A percentile compares a stretch with the other conserved stretches of the same genome.
Evolutionary conservation across 2,329 filamentous ascomycete species (phyloP).

Genomic region (Ophiocordyceps robertsii): DNA sequence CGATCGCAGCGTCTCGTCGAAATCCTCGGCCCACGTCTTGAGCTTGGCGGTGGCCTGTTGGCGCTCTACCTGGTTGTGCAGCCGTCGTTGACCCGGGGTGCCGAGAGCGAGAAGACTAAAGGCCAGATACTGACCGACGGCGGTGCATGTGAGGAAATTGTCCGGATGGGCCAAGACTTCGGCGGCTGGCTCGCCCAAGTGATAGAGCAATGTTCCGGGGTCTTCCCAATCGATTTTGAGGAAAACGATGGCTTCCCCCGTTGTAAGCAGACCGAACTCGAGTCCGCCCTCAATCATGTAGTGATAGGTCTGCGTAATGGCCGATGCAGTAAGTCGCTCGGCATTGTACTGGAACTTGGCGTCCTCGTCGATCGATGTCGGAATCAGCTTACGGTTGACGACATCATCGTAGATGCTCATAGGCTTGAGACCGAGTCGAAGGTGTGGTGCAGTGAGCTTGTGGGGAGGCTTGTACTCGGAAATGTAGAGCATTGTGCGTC

Average conservation of each 20-base stretch:
- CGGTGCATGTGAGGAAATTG: slow-evolving; percentile 9
- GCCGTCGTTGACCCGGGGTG: too few relatives aligned
- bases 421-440: slow-evolving; percentile 25
- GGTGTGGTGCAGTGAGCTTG: slow-evolving; percentile 22
- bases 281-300: slow-evolving; percentile 35
- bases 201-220: slow-evolving; percentile 3
- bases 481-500: too few relatives aligned
- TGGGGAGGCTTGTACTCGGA: too few relatives aligned
- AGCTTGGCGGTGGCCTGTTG: slow-evolving; percentile 5
- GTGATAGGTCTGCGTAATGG: slow-evolving; percentile 32
- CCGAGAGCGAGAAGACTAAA: not conserved
- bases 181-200: slow-evolving; percentile 14
- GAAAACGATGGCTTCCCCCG: slow-evolving; percentile 29
- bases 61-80: not conserved
- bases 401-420: slow-evolving; percentile 27
- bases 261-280: slow-evolving; percentile 27
- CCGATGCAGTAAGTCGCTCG: slow-evolving; percentile 23
- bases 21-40: slow-evolving; percentile 10
- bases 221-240: slow-evolving; percentile 20
- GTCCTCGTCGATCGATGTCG: slow-evolving; percentile 6
- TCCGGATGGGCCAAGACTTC: slow-evolving; percentile 11
- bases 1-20: slow-evolving; percentile 9
- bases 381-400: slow-evolving; percentile 12
- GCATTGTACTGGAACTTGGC: slow-evolving; percentile 13
- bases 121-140: slow-evolving; percentile 14